Percentiles rank a stretch among this genome's conserved stretches.
phyloP scores from a whole-genome alignment of 805 yeast genomes.

The Ogataea nakhonphanomensis region DNA sequence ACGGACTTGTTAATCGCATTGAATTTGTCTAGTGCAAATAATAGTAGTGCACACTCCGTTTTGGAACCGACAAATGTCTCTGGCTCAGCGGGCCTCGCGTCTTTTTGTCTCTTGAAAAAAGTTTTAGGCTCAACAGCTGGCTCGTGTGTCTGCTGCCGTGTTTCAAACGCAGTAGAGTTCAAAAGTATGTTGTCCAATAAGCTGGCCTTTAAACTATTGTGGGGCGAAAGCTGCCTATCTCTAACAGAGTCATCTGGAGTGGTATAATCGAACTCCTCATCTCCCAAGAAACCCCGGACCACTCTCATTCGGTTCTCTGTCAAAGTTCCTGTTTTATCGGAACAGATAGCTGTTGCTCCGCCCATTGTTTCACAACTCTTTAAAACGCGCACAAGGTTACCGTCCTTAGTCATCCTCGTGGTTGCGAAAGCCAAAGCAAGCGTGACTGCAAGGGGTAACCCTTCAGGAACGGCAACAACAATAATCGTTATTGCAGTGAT shows the following conservation, averaged over 20 bases:
- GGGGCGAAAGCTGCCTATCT: background rate
- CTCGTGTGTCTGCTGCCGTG: constrained; percentile 52
- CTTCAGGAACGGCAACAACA: constrained; percentile 99
- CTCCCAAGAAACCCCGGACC: constrained; percentile 71
- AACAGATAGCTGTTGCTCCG: constrained; percentile 93
- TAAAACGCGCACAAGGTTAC: constrained; percentile 90
- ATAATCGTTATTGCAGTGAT: constrained; percentile 90
- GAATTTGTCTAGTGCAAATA: constrained; percentile 59
- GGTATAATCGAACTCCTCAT: constrained; percentile 51
- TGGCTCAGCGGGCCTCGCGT: constrained; percentile 3
- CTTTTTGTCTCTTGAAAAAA: constrained; percentile 31
- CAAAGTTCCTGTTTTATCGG: constrained; percentile 96
- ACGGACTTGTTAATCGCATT: constrained; percentile 39
- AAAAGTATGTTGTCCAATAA: constrained; percentile 58
- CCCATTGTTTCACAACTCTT: constrained; percentile 99
- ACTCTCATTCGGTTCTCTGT: constrained; percentile 94
- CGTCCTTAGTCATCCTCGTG: constrained; percentile 95
- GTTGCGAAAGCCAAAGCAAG: constrained; percentile 97
- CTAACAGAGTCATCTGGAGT: constrained; percentile 12
- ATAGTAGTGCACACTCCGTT: constrained; percentile 86
- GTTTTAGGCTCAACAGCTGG: constrained; percentile 76
- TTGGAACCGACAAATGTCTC: constrained; percentile 87
- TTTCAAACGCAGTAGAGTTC: constrained; percentile 90
- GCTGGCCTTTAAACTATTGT: constrained; percentile 23
- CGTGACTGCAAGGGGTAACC: constrained; percentile 95